Evolutionary conservation across 2,329 filamentous ascomycete genomes (phyloP).

Genomic region (Falciphora oryzae): DNA sequence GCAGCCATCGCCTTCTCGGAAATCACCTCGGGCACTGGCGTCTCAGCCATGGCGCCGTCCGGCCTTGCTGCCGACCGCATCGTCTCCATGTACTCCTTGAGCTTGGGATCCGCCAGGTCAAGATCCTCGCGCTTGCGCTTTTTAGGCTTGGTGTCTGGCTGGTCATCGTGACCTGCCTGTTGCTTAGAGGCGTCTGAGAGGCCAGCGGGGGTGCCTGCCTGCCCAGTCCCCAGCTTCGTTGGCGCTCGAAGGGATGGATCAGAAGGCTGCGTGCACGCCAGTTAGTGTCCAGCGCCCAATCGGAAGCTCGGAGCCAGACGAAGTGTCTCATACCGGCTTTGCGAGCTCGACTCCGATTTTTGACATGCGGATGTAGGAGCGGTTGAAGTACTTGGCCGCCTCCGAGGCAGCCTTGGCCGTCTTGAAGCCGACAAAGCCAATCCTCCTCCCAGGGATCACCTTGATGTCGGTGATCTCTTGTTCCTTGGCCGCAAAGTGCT

Average conservation of each 20-base stretch:
- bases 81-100: conserved; percentile 79
- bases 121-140: conserved; percentile 63
- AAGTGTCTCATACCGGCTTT: conserved; percentile 55
- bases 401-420: conserved; percentile 70
- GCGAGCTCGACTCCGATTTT: conserved; percentile 88
- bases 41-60: conserved; percentile 4
- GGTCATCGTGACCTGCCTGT: conserved; percentile 16
- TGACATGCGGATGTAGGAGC: conserved; percentile 91
- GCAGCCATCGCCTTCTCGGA: conserved; percentile 12
- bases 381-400: conserved; percentile 94
- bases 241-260: conserved; percentile 33
- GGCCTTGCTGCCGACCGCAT: conserved; percentile 55
- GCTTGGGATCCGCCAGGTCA: conserved; percentile 65
- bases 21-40: background rate
- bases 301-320: background rate
- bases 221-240: conserved; percentile 4
- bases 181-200: conserved; percentile 6
- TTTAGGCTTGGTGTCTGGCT: conserved; percentile 29
- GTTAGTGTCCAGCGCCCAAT: conserved; percentile 18
- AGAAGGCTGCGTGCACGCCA: conserved; percentile 26
- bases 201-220: background rate
- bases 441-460: conserved; percentile 80
- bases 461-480: conserved; percentile 84
- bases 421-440: conserved; percentile 94
- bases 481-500: conserved; percentile 73